Evolutionary conservation across 2,329 filamentous ascomycete species (phyloP), one percentile per base, ranked within the genome.

Genomic region (Paraphoma sp.): DNA sequence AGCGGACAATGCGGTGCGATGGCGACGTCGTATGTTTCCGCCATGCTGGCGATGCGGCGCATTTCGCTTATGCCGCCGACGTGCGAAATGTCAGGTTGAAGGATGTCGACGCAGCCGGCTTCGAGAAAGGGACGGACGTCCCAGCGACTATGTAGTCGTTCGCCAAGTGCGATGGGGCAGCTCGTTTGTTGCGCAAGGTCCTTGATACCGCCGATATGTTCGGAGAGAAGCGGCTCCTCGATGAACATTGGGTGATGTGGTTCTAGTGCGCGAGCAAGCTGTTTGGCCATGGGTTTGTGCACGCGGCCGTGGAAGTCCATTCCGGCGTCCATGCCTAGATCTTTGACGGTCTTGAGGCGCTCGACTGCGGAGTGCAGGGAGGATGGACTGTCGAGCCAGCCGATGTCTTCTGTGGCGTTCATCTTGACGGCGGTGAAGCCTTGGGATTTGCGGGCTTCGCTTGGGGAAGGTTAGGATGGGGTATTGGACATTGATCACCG

Each of bases 261-360:
- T 59, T 89, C 89, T 0, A 93, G 81, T 0, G 84, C 81, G 54
- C 84, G 83, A 1, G 88, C 88, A 2, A 93, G 82, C 64, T 93
- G 90, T 64, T 90, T 91, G 0, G 89, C 90, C 89, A 93, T 93
- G n/a, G 89, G 88, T 59, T 89, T 89, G 75, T 93, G 90, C 0
- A 92, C 80, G 8, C 89, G 85, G 3, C 90, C 91, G 70, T 93
- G 91, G 74, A 93, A 93, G 66, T 93, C 91, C 28, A 93, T 81
- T 1, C 87, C 91, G 0, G 84, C 89, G 54, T 93, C 89, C 63
- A 93, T 83, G 1, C 89, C 89, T 0, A 91, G 76, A 0, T 82
- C 81, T 70, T 89, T 91, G 9, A 93, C 90, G 0, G 84, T 80
- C 63, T 88, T 87, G 11, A 93, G 79, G 1, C 90, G 82, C 55